A percentile compares a stretch with the other conserved stretches of the same genome.
Evolutionary conservation across 345 rosid genomes (phyloP).

Genomic region (Salix dunnii): DNA sequence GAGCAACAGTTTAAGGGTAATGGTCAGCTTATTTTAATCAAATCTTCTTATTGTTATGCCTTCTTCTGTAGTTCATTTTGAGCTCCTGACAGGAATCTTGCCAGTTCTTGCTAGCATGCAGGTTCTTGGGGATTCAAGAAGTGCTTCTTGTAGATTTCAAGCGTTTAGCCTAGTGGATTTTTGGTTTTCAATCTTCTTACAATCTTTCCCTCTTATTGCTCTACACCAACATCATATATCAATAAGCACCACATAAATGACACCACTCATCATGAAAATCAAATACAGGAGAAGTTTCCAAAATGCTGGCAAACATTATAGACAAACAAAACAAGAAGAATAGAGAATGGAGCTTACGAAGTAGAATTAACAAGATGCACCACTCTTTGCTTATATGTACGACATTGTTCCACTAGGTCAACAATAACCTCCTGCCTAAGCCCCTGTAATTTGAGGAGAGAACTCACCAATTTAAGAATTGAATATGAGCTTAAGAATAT

Average conservation of each 20-base stretch:
- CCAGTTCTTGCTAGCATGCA: not conserved
- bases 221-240: not conserved
- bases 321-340: slow-evolving; percentile 1
- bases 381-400: slow-evolving; percentile 91
- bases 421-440: slow-evolving; percentile 94
- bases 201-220: not conserved
- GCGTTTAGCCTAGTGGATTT: not conserved
- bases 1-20: no score
- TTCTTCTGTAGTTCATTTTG: no score
- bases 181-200: not conserved
- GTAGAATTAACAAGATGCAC: slow-evolving; percentile 98
- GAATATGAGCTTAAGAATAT: slow-evolving; percentile 7
- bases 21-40: no score
- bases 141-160: not conserved
- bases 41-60: no score
- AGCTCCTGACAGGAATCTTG: not conserved
- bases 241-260: not conserved
- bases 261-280: not conserved
- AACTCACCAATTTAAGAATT: not conserved
- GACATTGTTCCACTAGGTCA: slow-evolving; percentile 97
- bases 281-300: not conserved
- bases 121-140: not conserved
- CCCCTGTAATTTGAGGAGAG: slow-evolving; percentile 49
- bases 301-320: not conserved
- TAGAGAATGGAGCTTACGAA: slow-evolving; percentile 52